A percentile compares a stretch with the other conserved stretches of the same genome.
Conservation (phyloP, 1,284 basidiomycete genomes). For the Austropuccinia psidii region DNA sequence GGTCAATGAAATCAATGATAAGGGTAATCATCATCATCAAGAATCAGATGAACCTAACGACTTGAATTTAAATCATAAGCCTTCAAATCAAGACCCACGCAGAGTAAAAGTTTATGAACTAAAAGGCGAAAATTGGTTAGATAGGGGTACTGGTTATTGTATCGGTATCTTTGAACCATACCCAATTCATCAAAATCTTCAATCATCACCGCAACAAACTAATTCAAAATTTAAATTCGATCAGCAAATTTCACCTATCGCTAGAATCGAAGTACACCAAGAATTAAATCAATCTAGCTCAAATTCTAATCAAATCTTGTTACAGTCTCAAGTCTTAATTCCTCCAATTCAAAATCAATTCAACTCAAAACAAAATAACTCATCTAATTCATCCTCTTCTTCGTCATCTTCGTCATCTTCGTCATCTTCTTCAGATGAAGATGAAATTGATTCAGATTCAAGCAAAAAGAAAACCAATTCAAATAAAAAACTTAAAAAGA, state of each 20-base stretch:
- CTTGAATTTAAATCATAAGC: too few species aligned
- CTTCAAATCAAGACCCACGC: too few species aligned
- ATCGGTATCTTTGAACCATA: constrained; percentile 59
- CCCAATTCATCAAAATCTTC: not conserved
- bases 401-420: constrained; percentile 18
- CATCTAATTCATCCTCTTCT: constrained; percentile 32
- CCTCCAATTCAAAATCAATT: not conserved
- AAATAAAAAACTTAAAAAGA: not conserved
- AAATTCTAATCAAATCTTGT: constrained; percentile 8
- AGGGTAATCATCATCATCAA: too few species aligned
- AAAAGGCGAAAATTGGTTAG: constrained; percentile 76
- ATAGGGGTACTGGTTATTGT: constrained; percentile 89
- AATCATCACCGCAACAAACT: not conserved
- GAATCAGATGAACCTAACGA: too few species aligned
- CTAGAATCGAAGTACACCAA: constrained; percentile 24
- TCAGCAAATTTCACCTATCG: not conserved
- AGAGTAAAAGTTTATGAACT: constrained; percentile 75
- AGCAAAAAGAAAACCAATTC: constrained; percentile 5
- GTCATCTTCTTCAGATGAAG: constrained; percentile 20
- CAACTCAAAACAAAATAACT: not conserved
- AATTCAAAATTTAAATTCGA: not conserved
- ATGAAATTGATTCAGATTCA: constrained; percentile 1
- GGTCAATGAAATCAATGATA: too few species aligned
- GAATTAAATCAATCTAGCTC: constrained; percentile 22
- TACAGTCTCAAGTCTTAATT: constrained; percentile 31